Evolutionary conservation across 179 eudicot species (phyloP).

Genomic region (Silene vulgaris): DNA sequence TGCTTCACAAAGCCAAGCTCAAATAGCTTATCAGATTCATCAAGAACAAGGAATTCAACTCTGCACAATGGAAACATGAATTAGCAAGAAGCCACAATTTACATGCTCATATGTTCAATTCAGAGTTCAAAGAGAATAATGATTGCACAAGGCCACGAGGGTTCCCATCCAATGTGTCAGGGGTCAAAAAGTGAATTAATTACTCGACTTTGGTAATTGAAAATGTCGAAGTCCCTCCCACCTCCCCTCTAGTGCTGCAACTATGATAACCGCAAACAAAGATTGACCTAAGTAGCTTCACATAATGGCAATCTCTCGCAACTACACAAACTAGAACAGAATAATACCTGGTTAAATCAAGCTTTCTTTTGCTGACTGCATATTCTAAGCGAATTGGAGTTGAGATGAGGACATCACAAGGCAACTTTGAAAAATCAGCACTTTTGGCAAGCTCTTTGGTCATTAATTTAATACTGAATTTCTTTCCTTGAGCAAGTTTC

Average conservation of each 20-base stretch:
- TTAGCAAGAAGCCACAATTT: slow-evolving; percentile 4
- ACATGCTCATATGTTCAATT: not conserved
- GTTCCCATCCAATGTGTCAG: not conserved
- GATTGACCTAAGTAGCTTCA: slow-evolving; percentile 4
- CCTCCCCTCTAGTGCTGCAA: not conserved
- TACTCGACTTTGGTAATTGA: not conserved
- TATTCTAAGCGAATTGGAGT: slow-evolving; percentile 74
- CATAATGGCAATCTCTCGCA: slow-evolving; percentile 1
- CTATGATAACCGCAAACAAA: not conserved
- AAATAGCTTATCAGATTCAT: slow-evolving; percentile 94
- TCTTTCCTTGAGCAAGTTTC: slow-evolving; percentile 75
- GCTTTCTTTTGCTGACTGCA: slow-evolving; percentile 71
- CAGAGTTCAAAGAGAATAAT: not conserved
- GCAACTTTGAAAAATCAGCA: slow-evolving; percentile 73
- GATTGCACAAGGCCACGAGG: not conserved
- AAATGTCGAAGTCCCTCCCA: not conserved
- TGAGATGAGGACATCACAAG: slow-evolving; percentile 82
- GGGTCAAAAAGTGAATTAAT: not conserved
- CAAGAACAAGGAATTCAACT: slow-evolving; percentile 95
- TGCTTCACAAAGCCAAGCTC: slow-evolving; percentile 95
- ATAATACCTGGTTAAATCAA: slow-evolving; percentile 76
- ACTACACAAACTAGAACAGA: not conserved
- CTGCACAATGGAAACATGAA: slow-evolving; percentile 37
- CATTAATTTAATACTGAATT: slow-evolving; percentile 69
- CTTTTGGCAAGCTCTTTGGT: slow-evolving; percentile 73